These are phyloP conservation scores for Sutorius eximius DNA, from an alignment of 1,284 basidiomycete species.

Conservation along the genomic window DNA sequence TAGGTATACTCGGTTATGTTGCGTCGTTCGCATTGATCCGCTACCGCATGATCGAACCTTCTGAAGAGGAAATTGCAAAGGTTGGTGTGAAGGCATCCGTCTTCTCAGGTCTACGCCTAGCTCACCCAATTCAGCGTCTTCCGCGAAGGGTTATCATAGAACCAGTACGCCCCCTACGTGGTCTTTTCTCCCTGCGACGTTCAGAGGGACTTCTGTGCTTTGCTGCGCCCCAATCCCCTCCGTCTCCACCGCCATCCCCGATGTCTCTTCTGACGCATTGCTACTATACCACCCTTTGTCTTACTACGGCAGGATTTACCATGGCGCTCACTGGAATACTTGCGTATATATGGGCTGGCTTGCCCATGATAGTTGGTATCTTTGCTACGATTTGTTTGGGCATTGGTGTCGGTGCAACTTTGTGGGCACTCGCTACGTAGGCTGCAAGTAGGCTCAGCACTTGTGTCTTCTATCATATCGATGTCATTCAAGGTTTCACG, in stretches of 20 bases:
- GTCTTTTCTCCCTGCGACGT: slow-evolving; percentile 2
- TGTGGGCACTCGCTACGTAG: slow-evolving; percentile 29
- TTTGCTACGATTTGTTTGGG: slow-evolving; percentile 30
- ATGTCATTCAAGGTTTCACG: neutral
- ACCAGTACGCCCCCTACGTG: slow-evolving; percentile 8
- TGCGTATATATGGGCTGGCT: slow-evolving; percentile 24
- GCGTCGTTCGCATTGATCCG: slow-evolving; percentile 32
- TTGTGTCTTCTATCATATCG: neutral
- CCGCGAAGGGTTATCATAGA: slow-evolving; percentile 22
- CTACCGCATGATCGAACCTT: slow-evolving; percentile 24
- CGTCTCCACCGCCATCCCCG: slow-evolving; percentile 10
- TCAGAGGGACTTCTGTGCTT: slow-evolving; percentile 1
- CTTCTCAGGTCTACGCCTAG: neutral
- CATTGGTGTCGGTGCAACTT: slow-evolving; percentile 13
- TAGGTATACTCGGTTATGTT: slow-evolving; percentile 31
- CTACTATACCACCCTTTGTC: slow-evolving; percentile 27
- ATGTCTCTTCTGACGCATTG: slow-evolving; percentile 25
- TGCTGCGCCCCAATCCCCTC: neutral
- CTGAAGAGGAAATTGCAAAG: slow-evolving; percentile 16
- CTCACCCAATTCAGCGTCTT: slow-evolving; percentile 13
- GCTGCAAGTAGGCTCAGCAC: slow-evolving; percentile 1
- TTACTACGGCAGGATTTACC: slow-evolving; percentile 27
- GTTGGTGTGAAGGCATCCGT: slow-evolving; percentile 1
- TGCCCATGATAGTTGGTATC: slow-evolving; percentile 27
- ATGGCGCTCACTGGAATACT: slow-evolving; percentile 30